These are phyloP conservation scores for Mucor racemosus DNA, from an alignment of 371 early-diverging fungal genomes.

Conservation along the genomic window DNA sequence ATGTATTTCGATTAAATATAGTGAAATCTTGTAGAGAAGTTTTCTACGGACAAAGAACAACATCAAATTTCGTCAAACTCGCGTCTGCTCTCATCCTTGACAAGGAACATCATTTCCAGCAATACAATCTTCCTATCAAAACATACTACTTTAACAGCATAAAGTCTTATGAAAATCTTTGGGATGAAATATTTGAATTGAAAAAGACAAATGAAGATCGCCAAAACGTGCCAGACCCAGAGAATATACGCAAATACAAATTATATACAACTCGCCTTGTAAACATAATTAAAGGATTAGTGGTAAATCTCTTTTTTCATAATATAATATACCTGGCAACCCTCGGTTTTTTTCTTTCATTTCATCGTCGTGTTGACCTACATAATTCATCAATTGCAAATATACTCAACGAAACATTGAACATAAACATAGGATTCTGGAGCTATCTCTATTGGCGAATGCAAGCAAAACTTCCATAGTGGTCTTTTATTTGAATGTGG, in stretches of 20 bases:
- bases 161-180: constrained; percentile 34
- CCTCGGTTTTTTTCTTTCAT: not conserved
- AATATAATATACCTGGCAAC: not conserved
- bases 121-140: constrained; percentile 24
- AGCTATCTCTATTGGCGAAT: constrained; percentile 30
- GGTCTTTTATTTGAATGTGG: constrained; percentile 58
- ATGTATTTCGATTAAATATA: constrained; percentile 5
- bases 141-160: constrained; percentile 38
- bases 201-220: constrained; percentile 1
- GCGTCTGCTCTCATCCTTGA: constrained; percentile 35
- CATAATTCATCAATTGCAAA: not conserved
- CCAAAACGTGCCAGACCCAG: not conserved
- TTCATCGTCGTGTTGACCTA: not conserved
- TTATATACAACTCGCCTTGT: constrained; percentile 14
- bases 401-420: constrained; percentile 5
- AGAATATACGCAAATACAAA: constrained; percentile 20
- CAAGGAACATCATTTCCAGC: constrained; percentile 25
- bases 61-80: constrained; percentile 35
- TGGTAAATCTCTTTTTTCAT: constrained; percentile 25
- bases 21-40: not conserved
- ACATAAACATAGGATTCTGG: constrained; percentile 21
- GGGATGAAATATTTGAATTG: constrained; percentile 41
- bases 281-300: constrained; percentile 36
- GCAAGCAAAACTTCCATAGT: constrained; percentile 41
- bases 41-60: constrained; percentile 28